Evolutionary conservation across 495 filamentous ascomycete genomes (phyloP).

Genomic region (Chaetomidium leptoderma): DNA sequence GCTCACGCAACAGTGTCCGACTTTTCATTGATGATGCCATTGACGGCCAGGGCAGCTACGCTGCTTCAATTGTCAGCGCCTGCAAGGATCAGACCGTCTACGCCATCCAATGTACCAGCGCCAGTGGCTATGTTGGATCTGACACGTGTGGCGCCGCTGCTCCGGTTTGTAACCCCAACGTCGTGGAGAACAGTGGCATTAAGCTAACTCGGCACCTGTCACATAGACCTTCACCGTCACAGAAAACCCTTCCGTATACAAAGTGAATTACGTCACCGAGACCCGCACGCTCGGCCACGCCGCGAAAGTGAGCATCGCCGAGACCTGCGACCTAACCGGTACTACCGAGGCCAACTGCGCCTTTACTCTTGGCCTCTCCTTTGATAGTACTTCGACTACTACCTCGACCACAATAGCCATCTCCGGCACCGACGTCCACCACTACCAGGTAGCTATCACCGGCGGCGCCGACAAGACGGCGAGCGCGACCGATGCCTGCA

Average conservation of each 20-base stretch:
- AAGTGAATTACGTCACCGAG: not conserved
- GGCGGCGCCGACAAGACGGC: slow-evolving; percentile 12
- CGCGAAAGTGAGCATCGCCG: not conserved
- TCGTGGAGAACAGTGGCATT: not conserved
- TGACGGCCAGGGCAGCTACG: not conserved
- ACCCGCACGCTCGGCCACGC: not conserved
- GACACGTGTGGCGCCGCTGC: not conserved
- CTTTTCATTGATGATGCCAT: not conserved
- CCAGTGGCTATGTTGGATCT: not conserved
- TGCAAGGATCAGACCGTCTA: slow-evolving; percentile 2
- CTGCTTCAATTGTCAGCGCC: not conserved
- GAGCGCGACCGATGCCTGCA: not conserved
- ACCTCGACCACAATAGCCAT: not conserved
- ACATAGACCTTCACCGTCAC: not conserved
- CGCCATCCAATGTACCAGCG: slow-evolving; percentile 8
- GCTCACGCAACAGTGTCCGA: not conserved
- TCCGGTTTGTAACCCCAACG: not conserved
- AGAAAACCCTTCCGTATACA: not conserved
- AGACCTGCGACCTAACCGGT: not conserved
- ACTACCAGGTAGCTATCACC: slow-evolving; percentile 5
- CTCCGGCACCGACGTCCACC: not conserved
- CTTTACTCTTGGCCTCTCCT: not conserved
- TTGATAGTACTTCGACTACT: not conserved
- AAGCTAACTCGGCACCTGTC: not conserved
- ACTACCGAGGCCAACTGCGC: not conserved